Percentiles rank a stretch among this genome's conserved stretches.
Evolutionary conservation across 352 stramenopile genomes (phyloP).

Genomic region (Phytophthora litchii): DNA sequence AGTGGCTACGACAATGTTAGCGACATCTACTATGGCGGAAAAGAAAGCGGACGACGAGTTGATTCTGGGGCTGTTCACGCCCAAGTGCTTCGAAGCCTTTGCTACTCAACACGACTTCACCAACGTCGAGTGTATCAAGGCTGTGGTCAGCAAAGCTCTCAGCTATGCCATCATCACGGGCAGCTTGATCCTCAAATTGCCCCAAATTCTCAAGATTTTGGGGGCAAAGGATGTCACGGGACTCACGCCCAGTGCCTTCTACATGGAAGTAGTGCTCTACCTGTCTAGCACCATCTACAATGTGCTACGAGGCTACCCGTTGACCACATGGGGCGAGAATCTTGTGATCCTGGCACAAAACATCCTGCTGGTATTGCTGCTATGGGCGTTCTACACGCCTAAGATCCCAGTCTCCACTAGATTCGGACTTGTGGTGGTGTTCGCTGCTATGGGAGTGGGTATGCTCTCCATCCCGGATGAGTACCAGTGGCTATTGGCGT

Average conservation of each 20-base stretch:
- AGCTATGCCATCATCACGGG: conserved; percentile 90
- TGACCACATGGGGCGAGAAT: conserved; percentile 89
- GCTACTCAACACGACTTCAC: conserved; percentile 81
- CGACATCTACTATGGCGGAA: conserved; percentile 5
- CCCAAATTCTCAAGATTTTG: conserved; percentile 91
- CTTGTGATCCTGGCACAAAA: conserved; percentile 89
- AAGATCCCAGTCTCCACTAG: conserved; percentile 60
- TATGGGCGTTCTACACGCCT: conserved; percentile 74
- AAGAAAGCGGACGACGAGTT: conserved; percentile 49
- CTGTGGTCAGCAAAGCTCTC: conserved; percentile 81
- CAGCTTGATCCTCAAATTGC: conserved; percentile 87
- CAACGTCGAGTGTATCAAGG: conserved; percentile 85
- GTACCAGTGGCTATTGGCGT: conserved; percentile 77
- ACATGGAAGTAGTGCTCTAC: conserved; percentile 89
- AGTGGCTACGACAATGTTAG: conserved; percentile 23
- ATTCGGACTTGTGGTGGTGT: conserved; percentile 51
- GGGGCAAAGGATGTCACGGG: conserved; percentile 81
- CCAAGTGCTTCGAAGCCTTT: conserved; percentile 83
- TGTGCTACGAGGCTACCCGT: conserved; percentile 77
- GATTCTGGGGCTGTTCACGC: conserved; percentile 74
- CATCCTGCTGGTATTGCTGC: conserved; percentile 77
- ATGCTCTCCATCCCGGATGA: conserved; percentile 77
- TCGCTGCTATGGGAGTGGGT: conserved; percentile 49
- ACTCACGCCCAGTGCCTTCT: conserved; percentile 86
- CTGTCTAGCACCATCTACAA: conserved; percentile 87